Base-by-base conservation (phyloP, 495 filamentous ascomycete genomes). In the Tuber indicum region DNA sequence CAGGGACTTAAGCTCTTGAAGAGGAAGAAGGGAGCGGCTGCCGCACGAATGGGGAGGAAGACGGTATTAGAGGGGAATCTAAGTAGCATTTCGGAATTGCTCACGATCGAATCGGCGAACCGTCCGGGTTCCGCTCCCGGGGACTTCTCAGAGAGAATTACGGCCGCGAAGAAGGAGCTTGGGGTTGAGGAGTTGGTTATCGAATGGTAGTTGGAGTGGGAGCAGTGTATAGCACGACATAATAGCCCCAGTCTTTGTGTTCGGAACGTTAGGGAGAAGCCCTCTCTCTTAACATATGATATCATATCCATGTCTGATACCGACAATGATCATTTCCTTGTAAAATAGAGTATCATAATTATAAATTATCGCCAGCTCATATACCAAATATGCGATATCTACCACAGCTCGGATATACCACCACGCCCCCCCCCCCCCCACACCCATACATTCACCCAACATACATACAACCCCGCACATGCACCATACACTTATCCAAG, bases 21-120 rank as follows among this genome's bases (percentile, higher is more conserved):
- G 71, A 80, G 75, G 66, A 82, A 80, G 41, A 78, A 78, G 44
- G 78, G 76, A 21, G 79, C 81, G 41, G 32, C 21, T 1, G 46
- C 43, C 3, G 46, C n/a, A 16, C 14, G 14, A 2, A 66, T 16
- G 26, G 26, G 26, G 26, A 66, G 14, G 58, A 66, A 17, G 26
- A 36, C 5, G 14, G 14, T 36, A 3, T 17, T 36, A 1, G 26
- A 66, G 14, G 58, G 58, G 26, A 66, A 66, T 32, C 6, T 66
- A 12, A 17, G 58, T 5, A 66, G 58, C 26, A 7, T 66, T 32
- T 66, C 58, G 0, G 58, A 66, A 36, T 32, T 66, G 36, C 26
- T 66, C 14, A 36, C 26, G 3, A 2, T 32, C 0, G 58, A 66
- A 14, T 36, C 26, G 6, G 12, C 17, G 4, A 4, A 32, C 8